phyloP scores from a whole-genome alignment of 139 green algal genomes.

The Nannochloris sp. region DNA sequence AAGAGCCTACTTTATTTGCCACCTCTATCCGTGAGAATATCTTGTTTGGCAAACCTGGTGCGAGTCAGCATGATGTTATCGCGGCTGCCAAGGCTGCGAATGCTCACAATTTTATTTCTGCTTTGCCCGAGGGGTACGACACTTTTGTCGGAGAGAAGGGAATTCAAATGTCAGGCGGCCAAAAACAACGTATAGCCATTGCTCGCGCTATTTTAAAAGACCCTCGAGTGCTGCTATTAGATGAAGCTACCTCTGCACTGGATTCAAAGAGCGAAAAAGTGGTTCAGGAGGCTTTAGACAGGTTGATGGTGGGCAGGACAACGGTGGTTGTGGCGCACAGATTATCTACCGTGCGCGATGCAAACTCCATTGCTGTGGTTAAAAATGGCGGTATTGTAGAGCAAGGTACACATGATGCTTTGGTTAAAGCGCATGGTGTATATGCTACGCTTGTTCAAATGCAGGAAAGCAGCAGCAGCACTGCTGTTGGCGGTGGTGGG shows the following conservation, averaged over 20 bases:
- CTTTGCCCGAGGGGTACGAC: slow-evolving; percentile 52
- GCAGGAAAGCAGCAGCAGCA: slow-evolving; percentile 31
- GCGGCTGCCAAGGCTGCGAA: slow-evolving; percentile 64
- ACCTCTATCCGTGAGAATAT: slow-evolving; percentile 76
- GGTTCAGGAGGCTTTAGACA: slow-evolving; percentile 54
- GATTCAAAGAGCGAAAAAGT: slow-evolving; percentile 55
- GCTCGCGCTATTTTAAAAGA: slow-evolving; percentile 70
- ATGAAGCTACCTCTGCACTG: slow-evolving; percentile 84
- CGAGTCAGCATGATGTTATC: slow-evolving; percentile 44
- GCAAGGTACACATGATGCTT: slow-evolving; percentile 52
- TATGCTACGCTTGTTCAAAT: slow-evolving; percentile 63
- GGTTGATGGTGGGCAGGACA: slow-evolving; percentile 37
- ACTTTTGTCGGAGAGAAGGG: slow-evolving; percentile 39
- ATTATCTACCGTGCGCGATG: slow-evolving; percentile 45
- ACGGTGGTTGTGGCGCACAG: slow-evolving; percentile 58
- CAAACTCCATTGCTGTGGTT: slow-evolving; percentile 54
- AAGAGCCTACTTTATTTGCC: slow-evolving; percentile 88
- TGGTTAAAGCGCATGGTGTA: slow-evolving; percentile 37
- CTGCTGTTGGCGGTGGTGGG: not conserved
- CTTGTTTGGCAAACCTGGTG: slow-evolving; percentile 42
- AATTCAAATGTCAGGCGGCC: slow-evolving; percentile 51
- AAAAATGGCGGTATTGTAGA: slow-evolving; percentile 44
- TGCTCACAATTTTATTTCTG: slow-evolving; percentile 69
- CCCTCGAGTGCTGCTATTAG: slow-evolving; percentile 63
- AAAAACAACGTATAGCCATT: slow-evolving; percentile 85